Conservation (phyloP, 805 yeast genomes). For the Sugiyamaella valdiviana region DNA sequence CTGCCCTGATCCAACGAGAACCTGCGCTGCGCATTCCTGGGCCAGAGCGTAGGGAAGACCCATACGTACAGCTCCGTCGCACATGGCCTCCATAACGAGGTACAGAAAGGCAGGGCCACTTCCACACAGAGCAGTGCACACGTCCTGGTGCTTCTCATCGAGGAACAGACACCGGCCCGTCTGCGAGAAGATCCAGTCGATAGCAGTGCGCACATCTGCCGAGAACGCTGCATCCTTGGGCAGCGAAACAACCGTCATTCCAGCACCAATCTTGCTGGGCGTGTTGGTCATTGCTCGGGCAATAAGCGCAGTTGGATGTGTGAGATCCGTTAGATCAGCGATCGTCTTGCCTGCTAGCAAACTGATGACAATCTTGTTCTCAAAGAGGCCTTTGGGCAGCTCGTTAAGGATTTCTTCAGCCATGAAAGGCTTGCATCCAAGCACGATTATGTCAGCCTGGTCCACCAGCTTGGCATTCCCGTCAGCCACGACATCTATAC, state of each 20-base stretch:
- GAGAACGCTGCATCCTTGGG: conserved; percentile 40
- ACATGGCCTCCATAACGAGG: conserved; percentile 81
- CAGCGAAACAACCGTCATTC: conserved; percentile 88
- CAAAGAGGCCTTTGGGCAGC: conserved; percentile 39
- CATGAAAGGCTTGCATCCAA: conserved; percentile 87
- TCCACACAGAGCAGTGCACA: conserved; percentile 90
- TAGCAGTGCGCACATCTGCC: conserved; percentile 26
- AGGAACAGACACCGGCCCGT: conserved; percentile 37
- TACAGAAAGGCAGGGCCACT: conserved; percentile 95
- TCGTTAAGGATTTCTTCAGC: conserved; percentile 54
- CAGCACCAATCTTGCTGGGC: conserved; percentile 87
- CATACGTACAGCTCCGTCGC: conserved; percentile 91
- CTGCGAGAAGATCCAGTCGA: conserved; percentile 39
- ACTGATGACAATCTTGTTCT: conserved; percentile 62
- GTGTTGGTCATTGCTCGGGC: conserved; percentile 98
- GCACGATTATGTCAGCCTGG: conserved; percentile 60
- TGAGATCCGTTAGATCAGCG: conserved; percentile 48
- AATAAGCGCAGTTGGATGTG: conserved; percentile 40
- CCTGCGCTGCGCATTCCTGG: conserved; percentile 82
- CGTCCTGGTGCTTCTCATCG: conserved; percentile 88
- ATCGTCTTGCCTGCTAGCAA: conserved; percentile 91
- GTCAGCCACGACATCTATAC: conserved; percentile 44
- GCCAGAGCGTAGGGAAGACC: conserved; percentile 86
- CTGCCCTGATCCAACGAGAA: conserved; percentile 86
- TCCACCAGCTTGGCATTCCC: conserved; percentile 54